Conservation (phyloP, 345 rosid species). For the Dimocarpus longan region DNA sequence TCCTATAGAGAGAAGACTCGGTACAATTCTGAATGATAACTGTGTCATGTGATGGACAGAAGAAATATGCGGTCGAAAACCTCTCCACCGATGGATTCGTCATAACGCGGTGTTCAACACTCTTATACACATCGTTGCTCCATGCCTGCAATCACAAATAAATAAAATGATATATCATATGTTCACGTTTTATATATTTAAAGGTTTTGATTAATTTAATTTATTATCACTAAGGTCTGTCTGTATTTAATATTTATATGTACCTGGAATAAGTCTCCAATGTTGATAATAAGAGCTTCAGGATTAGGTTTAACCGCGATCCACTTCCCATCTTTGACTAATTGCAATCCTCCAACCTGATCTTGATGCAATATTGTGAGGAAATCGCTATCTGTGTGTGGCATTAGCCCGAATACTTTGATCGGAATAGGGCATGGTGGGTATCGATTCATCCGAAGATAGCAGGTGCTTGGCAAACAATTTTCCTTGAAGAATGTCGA, state of each 20-base stretch:
- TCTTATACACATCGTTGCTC: slow-evolving; percentile 89
- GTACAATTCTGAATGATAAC: slow-evolving; percentile 51
- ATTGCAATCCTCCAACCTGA: slow-evolving; percentile 86
- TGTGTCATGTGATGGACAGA: slow-evolving; percentile 80
- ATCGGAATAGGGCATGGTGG: slow-evolving; percentile 71
- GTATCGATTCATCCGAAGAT: slow-evolving; percentile 80
- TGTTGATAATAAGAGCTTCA: slow-evolving; percentile 71
- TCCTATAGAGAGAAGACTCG: slow-evolving; percentile 52
- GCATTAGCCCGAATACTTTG: slow-evolving; percentile 70
- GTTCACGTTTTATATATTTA: too few species aligned
- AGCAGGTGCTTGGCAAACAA: slow-evolving; percentile 75
- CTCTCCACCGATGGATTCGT: slow-evolving; percentile 72
- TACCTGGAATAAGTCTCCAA: slow-evolving; percentile 97
- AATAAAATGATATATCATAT: not conserved
- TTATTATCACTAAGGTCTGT: too few species aligned
- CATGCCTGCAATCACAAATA: slow-evolving; percentile 57
- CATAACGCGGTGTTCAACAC: slow-evolving; percentile 81
- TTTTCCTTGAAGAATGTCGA: slow-evolving; percentile 62
- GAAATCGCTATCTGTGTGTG: slow-evolving; percentile 97
- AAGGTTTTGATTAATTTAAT: too few species aligned
- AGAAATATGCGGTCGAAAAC: slow-evolving; percentile 87
- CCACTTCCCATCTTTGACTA: slow-evolving; percentile 82
- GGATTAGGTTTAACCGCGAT: slow-evolving; percentile 86
- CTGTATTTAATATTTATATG: not conserved
- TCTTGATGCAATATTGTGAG: slow-evolving; percentile 89